Conservation (phyloP, 2,329 filamentous ascomycete genomes). For the Cercospora sp. region DNA sequence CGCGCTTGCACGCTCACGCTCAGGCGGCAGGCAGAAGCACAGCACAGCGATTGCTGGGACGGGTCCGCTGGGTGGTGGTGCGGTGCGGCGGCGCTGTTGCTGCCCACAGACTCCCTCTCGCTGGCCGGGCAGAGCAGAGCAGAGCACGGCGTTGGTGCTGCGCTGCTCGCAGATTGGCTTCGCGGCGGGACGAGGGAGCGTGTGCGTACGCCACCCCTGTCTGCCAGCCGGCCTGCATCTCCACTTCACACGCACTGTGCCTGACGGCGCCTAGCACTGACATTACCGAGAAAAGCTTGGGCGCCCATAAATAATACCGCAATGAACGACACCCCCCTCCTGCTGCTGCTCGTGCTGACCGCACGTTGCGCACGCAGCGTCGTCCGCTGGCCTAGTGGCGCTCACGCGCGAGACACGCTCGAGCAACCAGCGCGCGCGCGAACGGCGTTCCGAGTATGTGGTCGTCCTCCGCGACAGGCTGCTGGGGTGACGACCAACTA, state of each 20-base stretch:
- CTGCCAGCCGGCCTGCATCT: background rate
- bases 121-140: background rate
- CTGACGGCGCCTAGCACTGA: constrained; percentile 4
- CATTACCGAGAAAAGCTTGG: constrained; percentile 1
- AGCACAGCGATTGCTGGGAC: background rate
- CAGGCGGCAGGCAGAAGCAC: background rate
- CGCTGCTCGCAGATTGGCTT: constrained; percentile 4
- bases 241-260: constrained; percentile 7
- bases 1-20: background rate
- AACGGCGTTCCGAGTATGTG: background rate
- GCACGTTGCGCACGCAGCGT: background rate
- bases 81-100: background rate
- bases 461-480: background rate
- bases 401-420: background rate
- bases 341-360: background rate
- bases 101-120: background rate
- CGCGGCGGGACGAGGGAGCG: constrained; percentile 6
- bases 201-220: constrained; percentile 1
- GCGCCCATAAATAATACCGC: background rate
- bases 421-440: background rate
- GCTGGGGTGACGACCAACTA: background rate
- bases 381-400: background rate
- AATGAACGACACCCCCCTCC: background rate
- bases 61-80: background rate
- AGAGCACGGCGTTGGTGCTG: background rate